phyloP scores from a whole-genome alignment of 768 basidiomycete species.

The Tulasnella sp. region DNA sequence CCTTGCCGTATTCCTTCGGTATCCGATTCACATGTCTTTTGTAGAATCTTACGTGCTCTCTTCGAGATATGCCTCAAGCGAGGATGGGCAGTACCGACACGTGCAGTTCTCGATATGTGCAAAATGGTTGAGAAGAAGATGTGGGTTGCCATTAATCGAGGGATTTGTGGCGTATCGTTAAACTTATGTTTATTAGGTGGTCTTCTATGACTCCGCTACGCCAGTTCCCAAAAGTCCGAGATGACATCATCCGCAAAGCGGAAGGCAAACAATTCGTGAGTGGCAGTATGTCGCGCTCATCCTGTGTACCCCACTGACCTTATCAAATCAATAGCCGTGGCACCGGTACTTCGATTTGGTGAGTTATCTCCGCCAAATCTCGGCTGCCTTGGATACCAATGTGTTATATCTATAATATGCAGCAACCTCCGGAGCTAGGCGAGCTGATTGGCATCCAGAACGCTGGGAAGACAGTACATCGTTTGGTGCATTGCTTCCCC shows the following conservation, averaged over 20 bases:
- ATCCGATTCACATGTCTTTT: not conserved
- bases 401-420: not conserved
- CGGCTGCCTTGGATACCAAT: not conserved
- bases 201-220: conserved; percentile 93
- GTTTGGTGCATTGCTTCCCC: conserved; percentile 92
- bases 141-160: conserved; percentile 35
- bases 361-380: conserved; percentile 17
- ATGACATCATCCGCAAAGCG: conserved; percentile 77
- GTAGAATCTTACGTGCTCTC: conserved; percentile 83
- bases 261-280: conserved; percentile 95
- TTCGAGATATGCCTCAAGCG: conserved; percentile 97
- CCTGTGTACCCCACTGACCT: not conserved
- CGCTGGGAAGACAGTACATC: conserved; percentile 83
- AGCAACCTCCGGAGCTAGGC: conserved; percentile 81
- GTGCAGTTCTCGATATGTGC: conserved; percentile 83
- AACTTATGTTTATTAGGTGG: conserved; percentile 54
- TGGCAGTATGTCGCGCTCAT: not conserved
- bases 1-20: conserved; percentile 17
- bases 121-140: conserved; percentile 90
- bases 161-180: not conserved
- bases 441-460: conserved; percentile 92
- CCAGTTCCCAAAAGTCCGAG: conserved; percentile 87
- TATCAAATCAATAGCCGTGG: conserved; percentile 53
- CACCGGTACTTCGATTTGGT: conserved; percentile 91
- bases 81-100: conserved; percentile 93